Base-by-base conservation (phyloP, 345 rosid species). In the Hibiscus mutabilis region DNA sequence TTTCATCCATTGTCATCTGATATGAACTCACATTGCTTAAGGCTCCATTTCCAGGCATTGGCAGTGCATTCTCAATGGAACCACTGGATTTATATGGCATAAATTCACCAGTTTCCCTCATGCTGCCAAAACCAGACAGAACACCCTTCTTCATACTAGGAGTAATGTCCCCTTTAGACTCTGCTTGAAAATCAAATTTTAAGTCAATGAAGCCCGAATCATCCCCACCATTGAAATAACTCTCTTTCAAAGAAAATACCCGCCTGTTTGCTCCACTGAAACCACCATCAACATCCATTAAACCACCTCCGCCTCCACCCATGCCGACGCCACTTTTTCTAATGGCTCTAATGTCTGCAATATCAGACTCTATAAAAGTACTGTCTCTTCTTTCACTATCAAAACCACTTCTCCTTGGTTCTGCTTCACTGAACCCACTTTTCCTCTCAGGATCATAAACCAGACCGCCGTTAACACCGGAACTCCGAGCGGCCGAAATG, bases 181-280 rank as follows among this genome's bases (percentile, higher is more conserved):
- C 86, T 12, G 91, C 37, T 60, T 88, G 82, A 66, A 82, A 79
- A 76, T 91, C 93, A 62, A 95, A 95, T 68, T 92, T 92, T 62
- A 95, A 80, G 75, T 95, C 99, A 22, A 95, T 95, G 74, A 95
- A 92, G 19, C 91, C 92, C 27, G 91, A 82, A 60, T 91, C 98
- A 62, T 93, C 93, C 74, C 82, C 86, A 21, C 89, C 89, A 0
- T 83, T 83, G 12, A 88, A 90, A 66, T 84, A 90, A 60, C 84
- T 88, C 76, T 92, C 97, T 75, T 84, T 90, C 61, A 89, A 83
- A 3, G 96, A 90, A 75, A 87, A 81, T 11, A 88, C 88, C 13
- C 96, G 82, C 62, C 91, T 84, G 74, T 80, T 82, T 27, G 75
- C 49, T 11, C 74, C 77, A 6, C 42, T 70, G 6, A 22, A 78